phyloP scores from a whole-genome alignment of 805 yeast genomes.

The Candida quercuum region DNA sequence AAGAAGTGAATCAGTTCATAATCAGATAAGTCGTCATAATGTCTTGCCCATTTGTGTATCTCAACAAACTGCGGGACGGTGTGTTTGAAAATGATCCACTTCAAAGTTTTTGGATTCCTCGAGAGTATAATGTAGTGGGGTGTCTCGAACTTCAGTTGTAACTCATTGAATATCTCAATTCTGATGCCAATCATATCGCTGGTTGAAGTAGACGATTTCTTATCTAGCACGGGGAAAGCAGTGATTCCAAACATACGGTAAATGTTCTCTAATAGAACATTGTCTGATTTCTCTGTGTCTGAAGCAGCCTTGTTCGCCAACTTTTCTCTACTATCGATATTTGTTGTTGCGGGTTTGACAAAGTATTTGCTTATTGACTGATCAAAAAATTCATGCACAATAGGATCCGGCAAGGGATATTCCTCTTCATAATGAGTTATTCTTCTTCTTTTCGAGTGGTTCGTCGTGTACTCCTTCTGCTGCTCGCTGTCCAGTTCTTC shows the following conservation, averaged over 20 bases:
- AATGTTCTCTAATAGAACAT: slow-evolving; percentile 27
- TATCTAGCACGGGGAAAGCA: slow-evolving; percentile 32
- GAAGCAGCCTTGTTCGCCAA: neutral
- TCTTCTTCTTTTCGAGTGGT: slow-evolving; percentile 6
- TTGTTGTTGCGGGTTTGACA: neutral
- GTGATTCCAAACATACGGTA: slow-evolving; percentile 36
- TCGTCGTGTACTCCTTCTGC: too few relatives aligned
- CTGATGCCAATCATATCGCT: slow-evolving; percentile 32
- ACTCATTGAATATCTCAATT: slow-evolving; percentile 31
- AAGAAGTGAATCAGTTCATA: slow-evolving; percentile 9
- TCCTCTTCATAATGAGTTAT: slow-evolving; percentile 12
- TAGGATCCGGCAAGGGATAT: slow-evolving; percentile 17
- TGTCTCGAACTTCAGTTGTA: slow-evolving; percentile 22
- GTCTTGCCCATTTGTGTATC: slow-evolving; percentile 9
- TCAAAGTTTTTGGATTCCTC: slow-evolving; percentile 18
- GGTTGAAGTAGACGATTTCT: too few relatives aligned
- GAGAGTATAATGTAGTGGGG: slow-evolving; percentile 33
- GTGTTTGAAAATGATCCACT: slow-evolving; percentile 32
- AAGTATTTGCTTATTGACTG: slow-evolving; percentile 19
- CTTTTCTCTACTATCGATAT: neutral
- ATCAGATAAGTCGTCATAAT: slow-evolving; percentile 16
- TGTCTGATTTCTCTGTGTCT: slow-evolving; percentile 8
- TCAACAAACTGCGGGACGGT: slow-evolving; percentile 28
- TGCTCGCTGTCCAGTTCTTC: too few relatives aligned
- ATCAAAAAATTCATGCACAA: slow-evolving; percentile 24